Conservation (phyloP, 371 early-diverging fungal species). For the Zopfochytrium polystomum region DNA sequence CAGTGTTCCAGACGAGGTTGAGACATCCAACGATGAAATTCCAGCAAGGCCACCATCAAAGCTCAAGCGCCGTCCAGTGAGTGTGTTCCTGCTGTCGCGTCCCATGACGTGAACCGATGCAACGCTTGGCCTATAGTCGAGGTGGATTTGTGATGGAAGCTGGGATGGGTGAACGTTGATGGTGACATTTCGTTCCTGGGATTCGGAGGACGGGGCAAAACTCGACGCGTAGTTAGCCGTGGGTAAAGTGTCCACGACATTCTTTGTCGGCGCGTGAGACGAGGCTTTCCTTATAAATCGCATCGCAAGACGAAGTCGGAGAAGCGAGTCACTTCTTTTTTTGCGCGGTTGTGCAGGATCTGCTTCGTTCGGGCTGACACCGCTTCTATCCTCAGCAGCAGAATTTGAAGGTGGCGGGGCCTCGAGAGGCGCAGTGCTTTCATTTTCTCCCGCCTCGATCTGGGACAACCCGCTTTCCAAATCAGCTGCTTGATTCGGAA, state of each 20-base stretch:
- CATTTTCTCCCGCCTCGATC: no score
- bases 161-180: conserved; percentile 8
- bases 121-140: conserved; percentile 19
- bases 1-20: no score
- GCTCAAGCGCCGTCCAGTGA: conserved; percentile 15
- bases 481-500: no score
- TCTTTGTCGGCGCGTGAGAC: not conserved
- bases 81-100: conserved; percentile 14
- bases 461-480: no score
- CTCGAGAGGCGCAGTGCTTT: no score
- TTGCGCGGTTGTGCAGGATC: no score
- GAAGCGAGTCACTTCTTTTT: no score
- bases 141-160: conserved; percentile 15
- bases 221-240: conserved; percentile 14
- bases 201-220: conserved; percentile 2
- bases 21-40: no score
- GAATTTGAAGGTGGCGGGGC: no score
- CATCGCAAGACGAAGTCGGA: not conserved
- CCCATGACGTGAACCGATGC: conserved; percentile 15
- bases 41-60: no score
- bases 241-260: not conserved
- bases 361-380: no score
- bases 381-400: no score
- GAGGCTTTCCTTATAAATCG: not conserved
- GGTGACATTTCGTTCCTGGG: not conserved